phyloP scores from a whole-genome alignment of 2,329 filamentous ascomycete genomes.

The Ophiostoma sp. region DNA sequence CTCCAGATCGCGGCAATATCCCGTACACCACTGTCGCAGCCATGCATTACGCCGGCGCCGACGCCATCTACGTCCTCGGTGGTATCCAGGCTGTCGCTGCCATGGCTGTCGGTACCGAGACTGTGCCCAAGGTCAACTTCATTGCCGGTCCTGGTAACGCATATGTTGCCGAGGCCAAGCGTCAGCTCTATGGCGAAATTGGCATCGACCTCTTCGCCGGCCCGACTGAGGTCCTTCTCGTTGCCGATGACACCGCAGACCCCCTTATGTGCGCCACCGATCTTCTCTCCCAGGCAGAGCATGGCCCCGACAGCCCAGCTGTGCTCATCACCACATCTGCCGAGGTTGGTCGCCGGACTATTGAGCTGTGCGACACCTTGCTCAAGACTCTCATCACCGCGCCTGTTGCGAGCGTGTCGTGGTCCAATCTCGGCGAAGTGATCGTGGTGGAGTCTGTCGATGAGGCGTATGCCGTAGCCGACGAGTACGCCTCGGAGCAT shows the following conservation, averaged over 20 bases:
- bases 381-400: conserved; percentile 41
- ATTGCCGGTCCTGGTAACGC: conserved; percentile 51
- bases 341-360: conserved; percentile 37
- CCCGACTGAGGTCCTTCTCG: conserved; percentile 48
- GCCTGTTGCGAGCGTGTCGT: conserved; percentile 40
- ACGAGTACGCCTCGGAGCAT: conserved; percentile 47
- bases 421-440: conserved; percentile 45
- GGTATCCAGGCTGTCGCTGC: conserved; percentile 56
- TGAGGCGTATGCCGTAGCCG: conserved; percentile 42
- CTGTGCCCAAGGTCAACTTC: conserved; percentile 52
- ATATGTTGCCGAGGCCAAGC: conserved; percentile 51
- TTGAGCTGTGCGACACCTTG: conserved; percentile 36
- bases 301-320: conserved; percentile 48
- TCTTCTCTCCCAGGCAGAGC: conserved; percentile 46
- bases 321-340: conserved; percentile 46
- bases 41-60: conserved; percentile 46
- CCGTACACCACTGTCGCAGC: conserved; percentile 47
- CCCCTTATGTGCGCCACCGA: conserved; percentile 44
- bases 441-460: conserved; percentile 40
- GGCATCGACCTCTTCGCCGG: conserved; percentile 52
- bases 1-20: conserved; percentile 45
- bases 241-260: conserved; percentile 45
- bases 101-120: conserved; percentile 52
- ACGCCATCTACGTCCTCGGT: conserved; percentile 47
- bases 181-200: conserved; percentile 49